Evolutionary conservation across 345 rosid genomes (phyloP).

Genomic region (Brassica juncea): DNA sequence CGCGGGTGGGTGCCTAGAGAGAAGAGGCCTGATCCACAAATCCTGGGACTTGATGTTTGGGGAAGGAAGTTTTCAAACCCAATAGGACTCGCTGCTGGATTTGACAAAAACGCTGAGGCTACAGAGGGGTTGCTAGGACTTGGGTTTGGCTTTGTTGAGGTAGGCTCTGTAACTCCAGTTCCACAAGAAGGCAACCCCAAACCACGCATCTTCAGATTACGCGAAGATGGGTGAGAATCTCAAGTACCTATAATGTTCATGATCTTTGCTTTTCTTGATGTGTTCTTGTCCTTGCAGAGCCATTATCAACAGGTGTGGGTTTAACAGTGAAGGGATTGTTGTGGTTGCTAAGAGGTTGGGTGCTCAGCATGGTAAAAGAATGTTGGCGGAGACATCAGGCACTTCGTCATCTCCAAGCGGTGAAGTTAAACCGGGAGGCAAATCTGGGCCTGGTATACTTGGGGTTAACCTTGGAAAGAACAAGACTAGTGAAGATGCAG

Average conservation of each 20-base stretch:
- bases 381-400: slow-evolving; percentile 80
- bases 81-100: slow-evolving; percentile 96
- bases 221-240: slow-evolving; percentile 65
- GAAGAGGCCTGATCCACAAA: slow-evolving; percentile 78
- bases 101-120: slow-evolving; percentile 98
- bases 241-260: too few relatives aligned
- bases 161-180: slow-evolving; percentile 94
- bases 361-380: slow-evolving; percentile 98
- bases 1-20: slow-evolving; percentile 98
- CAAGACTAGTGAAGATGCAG: slow-evolving; percentile 94
- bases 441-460: slow-evolving; percentile 98
- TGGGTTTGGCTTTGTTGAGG: slow-evolving; percentile 97
- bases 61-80: slow-evolving; percentile 97
- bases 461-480: slow-evolving; percentile 98
- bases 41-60: slow-evolving; percentile 89
- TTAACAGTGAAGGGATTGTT: slow-evolving; percentile 95
- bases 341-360: slow-evolving; percentile 95
- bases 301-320: slow-evolving; percentile 90
- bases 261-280: not conserved
- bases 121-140: slow-evolving; percentile 83
- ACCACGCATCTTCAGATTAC: slow-evolving; percentile 91
- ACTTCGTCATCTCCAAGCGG: slow-evolving; percentile 54
- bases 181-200: slow-evolving; percentile 97
- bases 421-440: slow-evolving; percentile 80
- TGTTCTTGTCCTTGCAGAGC: slow-evolving; percentile 55